A percentile compares a stretch with the other conserved stretches of the same genome.
These are phyloP conservation scores for Aspergillus wentii DNA, from an alignment of 495 filamentous ascomycete species.

Conservation along the genomic window DNA sequence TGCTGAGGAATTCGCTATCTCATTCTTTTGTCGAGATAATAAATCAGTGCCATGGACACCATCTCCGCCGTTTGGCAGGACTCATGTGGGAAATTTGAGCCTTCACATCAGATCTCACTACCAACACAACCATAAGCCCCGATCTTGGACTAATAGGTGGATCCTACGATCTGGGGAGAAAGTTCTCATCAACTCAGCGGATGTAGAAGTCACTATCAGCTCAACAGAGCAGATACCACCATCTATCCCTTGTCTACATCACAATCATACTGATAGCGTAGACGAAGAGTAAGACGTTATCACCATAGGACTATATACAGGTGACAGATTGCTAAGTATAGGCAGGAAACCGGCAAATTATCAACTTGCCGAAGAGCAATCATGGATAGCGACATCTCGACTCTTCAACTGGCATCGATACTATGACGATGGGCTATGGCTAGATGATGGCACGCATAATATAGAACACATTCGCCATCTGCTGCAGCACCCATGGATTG, in stretches of 20 bases:
- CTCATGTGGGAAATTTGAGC: slow-evolving; percentile 7
- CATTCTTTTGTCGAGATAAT: slow-evolving; percentile 8
- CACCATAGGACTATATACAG: too few species aligned
- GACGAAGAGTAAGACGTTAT: too few species aligned
- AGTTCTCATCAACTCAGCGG: too few species aligned
- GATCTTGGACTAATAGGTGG: slow-evolving; percentile 10
- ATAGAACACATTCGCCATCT: slow-evolving; percentile 10
- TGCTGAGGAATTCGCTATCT: slow-evolving; percentile 8
- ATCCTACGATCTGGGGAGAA: slow-evolving; percentile 6
- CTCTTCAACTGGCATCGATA: slow-evolving; percentile 17
- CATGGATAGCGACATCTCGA: slow-evolving; percentile 8
- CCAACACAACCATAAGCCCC: slow-evolving; percentile 5
- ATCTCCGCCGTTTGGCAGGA: slow-evolving; percentile 8
- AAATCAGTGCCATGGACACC: slow-evolving; percentile 11
- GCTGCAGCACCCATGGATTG: slow-evolving; percentile 13
- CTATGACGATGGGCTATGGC: slow-evolving; percentile 18
- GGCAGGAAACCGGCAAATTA: too few species aligned
- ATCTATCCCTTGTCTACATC: too few species aligned
- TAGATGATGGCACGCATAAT: slow-evolving; percentile 13
- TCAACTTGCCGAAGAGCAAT: slow-evolving; percentile 12
- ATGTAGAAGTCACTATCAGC: too few species aligned
- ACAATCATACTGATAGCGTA: too few species aligned
- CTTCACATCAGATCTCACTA: slow-evolving; percentile 8
- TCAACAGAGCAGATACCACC: too few species aligned
- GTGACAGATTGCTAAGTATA: too few species aligned